Evolutionary conservation across 2,329 filamentous ascomycete genomes (phyloP).

Genomic region (Emergomyces orientalis): DNA sequence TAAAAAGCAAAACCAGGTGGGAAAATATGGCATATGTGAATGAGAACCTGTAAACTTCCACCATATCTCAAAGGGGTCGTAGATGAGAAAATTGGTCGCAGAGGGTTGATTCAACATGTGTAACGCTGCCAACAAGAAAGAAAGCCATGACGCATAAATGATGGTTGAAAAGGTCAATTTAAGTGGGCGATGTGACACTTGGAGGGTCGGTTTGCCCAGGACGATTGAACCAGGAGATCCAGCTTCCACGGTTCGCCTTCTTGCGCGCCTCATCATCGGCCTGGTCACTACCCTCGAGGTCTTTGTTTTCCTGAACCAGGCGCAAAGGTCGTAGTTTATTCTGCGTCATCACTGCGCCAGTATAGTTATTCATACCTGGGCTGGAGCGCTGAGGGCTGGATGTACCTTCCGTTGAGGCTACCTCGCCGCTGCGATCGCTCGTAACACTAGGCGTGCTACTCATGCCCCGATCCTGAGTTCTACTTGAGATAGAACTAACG

Average conservation of each 20-base stretch:
- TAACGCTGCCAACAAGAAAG: not conserved
- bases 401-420: slow-evolving; percentile 37
- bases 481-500: slow-evolving; percentile 43
- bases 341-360: slow-evolving; percentile 51
- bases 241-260: slow-evolving; percentile 39
- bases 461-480: slow-evolving; percentile 39
- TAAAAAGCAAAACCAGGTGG: not conserved
- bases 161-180: not conserved
- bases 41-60: not conserved
- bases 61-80: not conserved
- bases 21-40: not conserved
- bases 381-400: slow-evolving; percentile 53
- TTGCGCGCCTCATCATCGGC: slow-evolving; percentile 40
- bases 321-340: slow-evolving; percentile 77
- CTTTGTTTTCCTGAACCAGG: slow-evolving; percentile 69
- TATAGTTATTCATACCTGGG: slow-evolving; percentile 60
- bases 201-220: slow-evolving; percentile 11
- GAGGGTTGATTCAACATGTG: not conserved
- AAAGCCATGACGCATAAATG: not conserved
- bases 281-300: slow-evolving; percentile 28
- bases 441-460: slow-evolving; percentile 59
- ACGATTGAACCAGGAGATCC: slow-evolving; percentile 41
- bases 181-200: slow-evolving; percentile 1
- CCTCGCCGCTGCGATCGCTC: slow-evolving; percentile 41
- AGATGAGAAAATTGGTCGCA: not conserved